Evolutionary conservation across 768 basidiomycete genomes (phyloP).

Genomic region (Collybia mongolica): DNA sequence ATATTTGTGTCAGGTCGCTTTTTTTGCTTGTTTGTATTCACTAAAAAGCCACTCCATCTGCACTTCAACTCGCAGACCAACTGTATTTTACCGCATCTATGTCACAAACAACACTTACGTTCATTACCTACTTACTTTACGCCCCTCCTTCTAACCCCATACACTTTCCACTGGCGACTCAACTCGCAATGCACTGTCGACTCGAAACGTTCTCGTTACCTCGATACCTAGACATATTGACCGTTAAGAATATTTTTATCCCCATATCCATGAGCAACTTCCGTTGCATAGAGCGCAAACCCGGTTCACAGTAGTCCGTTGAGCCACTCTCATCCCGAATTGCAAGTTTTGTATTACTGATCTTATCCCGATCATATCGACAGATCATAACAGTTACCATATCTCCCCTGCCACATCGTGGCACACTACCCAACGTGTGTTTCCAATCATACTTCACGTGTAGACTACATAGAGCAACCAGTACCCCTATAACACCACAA

Average conservation of each 20-base stretch:
- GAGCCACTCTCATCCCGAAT: neutral
- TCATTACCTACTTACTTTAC: constrained; percentile 7
- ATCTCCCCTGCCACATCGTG: too few species aligned
- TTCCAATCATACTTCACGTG: too few species aligned
- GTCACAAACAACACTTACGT: constrained; percentile 7
- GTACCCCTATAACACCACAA: too few species aligned
- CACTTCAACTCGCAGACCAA: constrained; percentile 45
- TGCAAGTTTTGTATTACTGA: neutral
- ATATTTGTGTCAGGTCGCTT: neutral
- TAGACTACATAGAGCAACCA: too few species aligned
- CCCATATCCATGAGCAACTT: too few species aligned
- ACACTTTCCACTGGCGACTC: constrained; percentile 24
- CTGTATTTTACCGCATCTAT: constrained; percentile 13
- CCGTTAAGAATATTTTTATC: too few species aligned
- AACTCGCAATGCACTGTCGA: constrained; percentile 29
- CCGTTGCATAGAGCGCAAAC: neutral
- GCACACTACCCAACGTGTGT: too few species aligned
- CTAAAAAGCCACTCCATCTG: constrained; percentile 29
- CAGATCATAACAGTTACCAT: neutral
- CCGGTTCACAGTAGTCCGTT: neutral
- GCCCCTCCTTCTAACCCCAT: constrained; percentile 3
- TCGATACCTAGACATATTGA: neutral
- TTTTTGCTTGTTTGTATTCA: constrained; percentile 19
- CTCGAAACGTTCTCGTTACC: neutral
- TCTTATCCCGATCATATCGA: neutral